Base-by-base conservation (phyloP, 2,329 filamentous ascomycete species). In the Arachnomyces sp. region DNA sequence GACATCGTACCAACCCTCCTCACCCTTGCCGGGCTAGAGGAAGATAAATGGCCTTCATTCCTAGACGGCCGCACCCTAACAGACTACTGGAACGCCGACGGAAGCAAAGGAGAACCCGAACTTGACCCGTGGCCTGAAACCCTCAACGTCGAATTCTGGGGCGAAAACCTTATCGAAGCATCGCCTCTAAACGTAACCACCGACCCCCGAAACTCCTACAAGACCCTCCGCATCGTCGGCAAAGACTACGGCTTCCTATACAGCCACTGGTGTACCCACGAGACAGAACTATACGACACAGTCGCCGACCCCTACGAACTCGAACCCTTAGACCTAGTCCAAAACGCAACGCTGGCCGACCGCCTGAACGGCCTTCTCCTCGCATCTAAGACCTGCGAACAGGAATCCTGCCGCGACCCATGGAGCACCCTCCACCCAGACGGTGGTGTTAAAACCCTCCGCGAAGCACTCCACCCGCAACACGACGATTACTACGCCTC, bases 221-320 rank as follows among this genome's bases (percentile, higher is more conserved):
- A 58, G 39, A 51, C 56, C 1, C 30, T 60, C 16, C 49, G 57
- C 1, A 45, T 56, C 28, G 47, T 58, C 1, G 47, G 49, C 15
- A 49, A 48, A 6, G 40, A 51, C 18, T 39, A 44, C 12, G 44
- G 44, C 4, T 59, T 45, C 40, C 38, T 57, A 36, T 62, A 49
- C 38, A 42, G 46, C 3, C 42, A 42, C 9, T 62, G 57, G 58
- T 61, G 57, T 42, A 56, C 50, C 28, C 47, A 50, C 36, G 51
- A 59, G 32, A 48, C 44, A n/a, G 56, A 62, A 46, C 47, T 61
- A 7, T 61, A 61, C 46, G 51, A 58, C 44, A 59, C 55, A 3
- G 36, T 4, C 33, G 48, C 44, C 15, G 52, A 56, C 37, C 52
- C 50, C 2, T 52, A 48, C 36, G 52, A 59, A 45, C 43, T 54